phyloP scores from a whole-genome alignment of 2,329 filamentous ascomycete genomes.

The Phaeomoniella chlamydospora region DNA sequence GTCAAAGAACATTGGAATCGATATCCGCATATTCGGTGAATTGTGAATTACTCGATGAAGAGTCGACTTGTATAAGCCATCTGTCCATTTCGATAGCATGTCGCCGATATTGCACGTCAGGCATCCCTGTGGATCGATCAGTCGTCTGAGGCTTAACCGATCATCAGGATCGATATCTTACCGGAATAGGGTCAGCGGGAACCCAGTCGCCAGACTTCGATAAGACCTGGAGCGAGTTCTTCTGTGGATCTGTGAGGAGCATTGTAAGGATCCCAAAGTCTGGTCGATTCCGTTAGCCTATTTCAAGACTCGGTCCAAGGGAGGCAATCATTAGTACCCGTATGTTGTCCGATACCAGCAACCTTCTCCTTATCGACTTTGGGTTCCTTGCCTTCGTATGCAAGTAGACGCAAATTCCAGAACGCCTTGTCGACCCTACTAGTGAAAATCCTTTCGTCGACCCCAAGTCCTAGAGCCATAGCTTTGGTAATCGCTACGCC shows the following conservation, averaged over 20 bases:
- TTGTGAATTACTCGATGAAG: constrained; percentile 34
- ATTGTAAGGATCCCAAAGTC: constrained; percentile 10
- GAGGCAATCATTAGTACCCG: constrained; percentile 1
- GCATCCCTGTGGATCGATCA: constrained; percentile 3
- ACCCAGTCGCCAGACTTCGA: constrained; percentile 7
- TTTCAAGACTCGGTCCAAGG: no score
- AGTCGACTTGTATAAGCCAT: constrained; percentile 34
- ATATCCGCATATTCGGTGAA: constrained; percentile 4
- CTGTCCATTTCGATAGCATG: constrained; percentile 35
- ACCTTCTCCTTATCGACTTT: neutral
- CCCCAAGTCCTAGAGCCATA: constrained; percentile 6
- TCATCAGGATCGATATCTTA: constrained; percentile 1
- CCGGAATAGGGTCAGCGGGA: constrained; percentile 6
- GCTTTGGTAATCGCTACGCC: constrained; percentile 5
- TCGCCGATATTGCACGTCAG: constrained; percentile 1
- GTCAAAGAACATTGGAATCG: constrained; percentile 8
- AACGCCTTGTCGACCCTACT: constrained; percentile 6
- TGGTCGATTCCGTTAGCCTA: neutral
- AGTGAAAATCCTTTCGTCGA: constrained; percentile 6
- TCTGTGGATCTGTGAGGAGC: constrained; percentile 6
- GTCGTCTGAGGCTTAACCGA: neutral
- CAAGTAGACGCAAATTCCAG: constrained; percentile 8
- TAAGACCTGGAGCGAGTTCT: constrained; percentile 7
- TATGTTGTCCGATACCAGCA: constrained; percentile 6
- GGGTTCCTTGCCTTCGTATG: constrained; percentile 4